These are phyloP conservation scores for Cicer judaicum DNA, from an alignment of 306 rosid species.

Conservation along the genomic window DNA sequence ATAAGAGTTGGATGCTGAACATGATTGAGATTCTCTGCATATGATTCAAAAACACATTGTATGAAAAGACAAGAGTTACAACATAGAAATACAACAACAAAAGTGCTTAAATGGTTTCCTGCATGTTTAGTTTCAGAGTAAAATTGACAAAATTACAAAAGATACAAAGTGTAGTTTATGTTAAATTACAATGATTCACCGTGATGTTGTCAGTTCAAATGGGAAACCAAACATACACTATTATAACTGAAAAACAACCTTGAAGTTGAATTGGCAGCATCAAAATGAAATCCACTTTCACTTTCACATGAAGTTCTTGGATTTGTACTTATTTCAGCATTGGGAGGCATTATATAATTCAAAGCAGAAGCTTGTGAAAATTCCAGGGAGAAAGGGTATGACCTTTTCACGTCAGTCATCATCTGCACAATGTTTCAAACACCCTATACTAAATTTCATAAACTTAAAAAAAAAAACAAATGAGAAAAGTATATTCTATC, in stretches of 20 bases:
- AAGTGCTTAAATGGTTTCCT: not conserved
- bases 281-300: constrained; percentile 47
- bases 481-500: not conserved
- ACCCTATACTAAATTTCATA: not conserved
- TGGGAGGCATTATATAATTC: constrained; percentile 49
- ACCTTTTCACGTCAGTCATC: constrained; percentile 74
- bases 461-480: not conserved
- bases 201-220: no score
- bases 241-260: constrained; percentile 53
- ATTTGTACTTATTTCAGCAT: constrained; percentile 55
- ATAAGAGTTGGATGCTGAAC: constrained; percentile 53
- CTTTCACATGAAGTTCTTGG: constrained; percentile 41
- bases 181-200: no score
- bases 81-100: not conserved
- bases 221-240: no score
- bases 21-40: constrained; percentile 60
- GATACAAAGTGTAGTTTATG: no score
- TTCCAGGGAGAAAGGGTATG: constrained; percentile 64
- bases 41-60: constrained; percentile 30
- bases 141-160: no score
- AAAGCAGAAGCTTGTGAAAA: constrained; percentile 50
- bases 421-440: constrained; percentile 51
- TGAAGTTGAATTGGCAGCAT: constrained; percentile 44
- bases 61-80: constrained; percentile 33
- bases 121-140: no score